Percentiles rank a stretch among this genome's conserved stretches.
phyloP scores from a whole-genome alignment of 2,329 filamentous ascomycete genomes.

The Hortaea werneckii region DNA sequence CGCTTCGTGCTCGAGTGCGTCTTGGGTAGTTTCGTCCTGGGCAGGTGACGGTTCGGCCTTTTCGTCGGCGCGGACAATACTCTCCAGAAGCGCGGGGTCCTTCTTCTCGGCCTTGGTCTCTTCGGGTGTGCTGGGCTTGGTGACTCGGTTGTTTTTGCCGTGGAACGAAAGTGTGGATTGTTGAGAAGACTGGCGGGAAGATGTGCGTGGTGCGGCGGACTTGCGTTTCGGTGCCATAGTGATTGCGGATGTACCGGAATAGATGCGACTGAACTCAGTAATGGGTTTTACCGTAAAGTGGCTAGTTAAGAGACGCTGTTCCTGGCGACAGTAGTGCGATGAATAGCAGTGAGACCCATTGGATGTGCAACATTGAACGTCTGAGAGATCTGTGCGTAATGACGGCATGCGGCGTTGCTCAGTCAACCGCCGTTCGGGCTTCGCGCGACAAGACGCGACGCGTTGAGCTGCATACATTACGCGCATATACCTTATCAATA shows the following conservation, averaged over 20 bases:
- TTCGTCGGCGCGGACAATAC: constrained; percentile 14
- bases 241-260: background rate
- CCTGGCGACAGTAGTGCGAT: no score
- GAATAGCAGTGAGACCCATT: no score
- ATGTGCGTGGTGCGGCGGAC: constrained; percentile 23
- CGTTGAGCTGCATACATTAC: no score
- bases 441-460: background rate
- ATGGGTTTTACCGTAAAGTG: no score
- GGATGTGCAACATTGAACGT: no score
- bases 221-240: constrained; percentile 8
- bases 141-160: constrained; percentile 40
- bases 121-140: constrained; percentile 41
- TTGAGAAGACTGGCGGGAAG: constrained; percentile 40
- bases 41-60: constrained; percentile 21
- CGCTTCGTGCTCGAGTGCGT: constrained; percentile 30
- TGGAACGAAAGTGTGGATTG: constrained; percentile 52
- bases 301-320: no score
- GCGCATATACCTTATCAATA: no score
- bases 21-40: constrained; percentile 26
- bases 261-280: background rate
- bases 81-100: constrained; percentile 26
- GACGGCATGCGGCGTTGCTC: background rate
- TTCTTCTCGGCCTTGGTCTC: constrained; percentile 28
- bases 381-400: background rate
- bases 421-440: background rate